A percentile compares a stretch with the other conserved stretches of the same genome.
These are phyloP conservation scores for Cladorrhinum sp. DNA, from an alignment of 2,329 filamentous ascomycete genomes.

Conservation along the genomic window DNA sequence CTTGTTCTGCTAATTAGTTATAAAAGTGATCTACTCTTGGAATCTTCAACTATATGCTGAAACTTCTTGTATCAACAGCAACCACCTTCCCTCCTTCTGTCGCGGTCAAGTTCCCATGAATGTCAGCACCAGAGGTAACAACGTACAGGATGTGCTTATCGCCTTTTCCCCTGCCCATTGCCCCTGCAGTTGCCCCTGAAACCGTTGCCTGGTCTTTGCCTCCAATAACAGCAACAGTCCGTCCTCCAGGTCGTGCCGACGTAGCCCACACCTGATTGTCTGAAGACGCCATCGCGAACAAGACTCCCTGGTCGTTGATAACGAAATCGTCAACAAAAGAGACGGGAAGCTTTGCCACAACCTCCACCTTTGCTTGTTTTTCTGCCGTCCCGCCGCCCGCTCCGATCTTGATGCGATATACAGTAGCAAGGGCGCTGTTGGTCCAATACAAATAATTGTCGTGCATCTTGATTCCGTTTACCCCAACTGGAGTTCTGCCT, in stretches of 20 bases:
- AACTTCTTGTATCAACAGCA: slow-evolving; percentile 21
- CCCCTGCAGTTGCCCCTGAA: slow-evolving; percentile 18
- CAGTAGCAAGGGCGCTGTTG: slow-evolving; percentile 41
- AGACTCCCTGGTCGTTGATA: slow-evolving; percentile 12
- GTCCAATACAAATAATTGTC: slow-evolving; percentile 46
- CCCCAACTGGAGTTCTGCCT: slow-evolving; percentile 26
- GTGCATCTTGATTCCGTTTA: slow-evolving; percentile 40
- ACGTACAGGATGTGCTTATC: slow-evolving; percentile 27
- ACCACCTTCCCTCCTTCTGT: slow-evolving; percentile 27
- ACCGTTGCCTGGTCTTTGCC: slow-evolving; percentile 11
- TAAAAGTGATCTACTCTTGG: too few species aligned
- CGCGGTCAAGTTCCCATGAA: slow-evolving; percentile 25
- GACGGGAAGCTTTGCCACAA: slow-evolving; percentile 12
- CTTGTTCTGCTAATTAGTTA: too few species aligned
- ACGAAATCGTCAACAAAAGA: slow-evolving; percentile 25
- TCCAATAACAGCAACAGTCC: slow-evolving; percentile 7
- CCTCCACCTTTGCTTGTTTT: slow-evolving; percentile 14
- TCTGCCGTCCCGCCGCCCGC: slow-evolving; percentile 3
- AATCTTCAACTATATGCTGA: neutral
- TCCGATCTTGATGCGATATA: slow-evolving; percentile 22
- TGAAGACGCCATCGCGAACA: slow-evolving; percentile 14
- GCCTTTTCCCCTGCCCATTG: slow-evolving; percentile 19
- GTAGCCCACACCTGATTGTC: slow-evolving; percentile 15
- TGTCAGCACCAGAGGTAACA: slow-evolving; percentile 3
- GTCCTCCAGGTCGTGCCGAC: neutral